A percentile compares a stretch with the other conserved stretches of the same genome.
These are phyloP conservation scores for Cladophialophora psammophila DNA, from an alignment of 2,329 filamentous ascomycete species.

Conservation along the genomic window DNA sequence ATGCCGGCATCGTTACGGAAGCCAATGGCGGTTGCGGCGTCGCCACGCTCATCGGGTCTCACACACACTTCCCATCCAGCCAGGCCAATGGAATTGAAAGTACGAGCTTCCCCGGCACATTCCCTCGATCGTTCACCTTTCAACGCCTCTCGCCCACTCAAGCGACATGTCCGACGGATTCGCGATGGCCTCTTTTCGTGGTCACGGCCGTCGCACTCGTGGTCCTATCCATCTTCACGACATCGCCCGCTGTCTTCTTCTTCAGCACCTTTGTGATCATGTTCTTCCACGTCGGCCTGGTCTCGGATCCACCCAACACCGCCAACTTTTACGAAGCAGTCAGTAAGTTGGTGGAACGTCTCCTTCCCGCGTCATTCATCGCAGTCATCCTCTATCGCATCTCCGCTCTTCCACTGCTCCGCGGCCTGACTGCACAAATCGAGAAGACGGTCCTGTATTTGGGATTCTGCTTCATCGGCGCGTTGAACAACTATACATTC, in stretches of 20 bases:
- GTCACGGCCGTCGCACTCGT: slow-evolving; percentile 82
- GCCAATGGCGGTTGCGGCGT: slow-evolving; percentile 81
- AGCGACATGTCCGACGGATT: slow-evolving; percentile 74
- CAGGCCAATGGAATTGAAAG: slow-evolving; percentile 78
- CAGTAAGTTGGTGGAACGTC: slow-evolving; percentile 78
- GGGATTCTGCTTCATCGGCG: slow-evolving; percentile 87
- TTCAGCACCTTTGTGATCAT: slow-evolving; percentile 79
- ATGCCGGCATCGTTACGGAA: slow-evolving; percentile 78
- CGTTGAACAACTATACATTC: slow-evolving; percentile 93
- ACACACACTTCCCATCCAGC: slow-evolving; percentile 68
- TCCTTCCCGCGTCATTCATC: slow-evolving; percentile 85
- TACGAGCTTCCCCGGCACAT: slow-evolving; percentile 82
- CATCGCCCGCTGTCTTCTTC: slow-evolving; percentile 81
- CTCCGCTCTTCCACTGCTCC: slow-evolving; percentile 75
- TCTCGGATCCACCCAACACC: slow-evolving; percentile 81
- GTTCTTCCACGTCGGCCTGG: slow-evolving; percentile 89
- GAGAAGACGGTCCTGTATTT: slow-evolving; percentile 93
- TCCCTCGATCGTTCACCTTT: slow-evolving; percentile 87
- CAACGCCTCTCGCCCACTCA: slow-evolving; percentile 59
- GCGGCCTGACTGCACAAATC: slow-evolving; percentile 77
- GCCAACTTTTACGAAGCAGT: slow-evolving; percentile 73
- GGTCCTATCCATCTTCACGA: slow-evolving; percentile 80
- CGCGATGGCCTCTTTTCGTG: slow-evolving; percentile 82
- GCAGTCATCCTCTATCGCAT: slow-evolving; percentile 87
- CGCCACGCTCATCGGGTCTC: slow-evolving; percentile 74